Base-by-base conservation (phyloP, 257 asterid genomes). In the Ajuga chamaepitys region DNA sequence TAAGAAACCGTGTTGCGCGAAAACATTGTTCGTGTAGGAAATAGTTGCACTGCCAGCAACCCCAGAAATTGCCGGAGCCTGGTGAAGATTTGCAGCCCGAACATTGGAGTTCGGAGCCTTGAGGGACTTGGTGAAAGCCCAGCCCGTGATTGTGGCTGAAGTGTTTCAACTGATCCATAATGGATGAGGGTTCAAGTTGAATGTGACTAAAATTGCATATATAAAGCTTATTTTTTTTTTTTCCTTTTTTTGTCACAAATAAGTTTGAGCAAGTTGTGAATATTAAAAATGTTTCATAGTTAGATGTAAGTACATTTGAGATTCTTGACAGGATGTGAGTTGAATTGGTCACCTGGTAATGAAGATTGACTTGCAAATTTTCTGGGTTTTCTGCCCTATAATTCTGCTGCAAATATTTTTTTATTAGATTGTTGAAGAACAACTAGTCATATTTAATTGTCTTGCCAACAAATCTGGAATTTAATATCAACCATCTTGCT, bases 1-100 rank as follows among this genome's bases (percentile, higher is more conserved):
- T 75, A 16, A 82, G 42, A 3, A 86, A 84, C 4, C 88, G 77
- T 3, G 75, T 16, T 2, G 88, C 79, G 0, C 55, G 77, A 25
- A 70, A 81, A 41, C 91, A 84, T 32, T 80, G 82, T 3, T 78
- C 86, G 42, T 82, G 88, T 64, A 85, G 88, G 70, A 78, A 85
- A 50, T 71, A 81, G 11, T 37, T 56, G 77, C 77, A 72, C 22
- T 56, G 67, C 77, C 72, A 65, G 55, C 77, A 72, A 2, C 12
- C 68, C 48, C 65, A 58, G 55, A 18, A 14, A 10, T 45, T 38
- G 28, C 72, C 77, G 1, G 77, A 64, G 56, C 17, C 68, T 3
- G 68, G n/a, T n/a, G n/a, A 38, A 35, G 56, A 32, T 28, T 72
- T 72, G 77, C 77, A 71, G 62, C 63, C 72, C 8, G 72, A 57